These are phyloP conservation scores for Boletellus sp. DNA, from an alignment of 1,284 basidiomycete genomes.

Conservation along the genomic window DNA sequence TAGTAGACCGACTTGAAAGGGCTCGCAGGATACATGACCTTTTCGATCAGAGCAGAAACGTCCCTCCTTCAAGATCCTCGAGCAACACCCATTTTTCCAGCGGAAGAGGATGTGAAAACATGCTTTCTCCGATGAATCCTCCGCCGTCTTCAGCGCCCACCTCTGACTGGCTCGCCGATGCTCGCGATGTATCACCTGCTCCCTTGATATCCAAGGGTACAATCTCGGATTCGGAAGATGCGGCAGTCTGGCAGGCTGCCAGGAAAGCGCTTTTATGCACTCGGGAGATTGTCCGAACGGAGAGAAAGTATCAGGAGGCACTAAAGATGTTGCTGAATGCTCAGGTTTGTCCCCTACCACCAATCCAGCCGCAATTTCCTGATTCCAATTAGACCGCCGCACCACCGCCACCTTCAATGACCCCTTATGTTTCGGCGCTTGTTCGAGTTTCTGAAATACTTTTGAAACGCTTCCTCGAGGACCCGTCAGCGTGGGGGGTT, in stretches of 20 bases:
- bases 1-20: slow-evolving; percentile 44
- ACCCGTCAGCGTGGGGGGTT: slow-evolving; percentile 61
- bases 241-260: slow-evolving; percentile 50
- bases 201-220: slow-evolving; percentile 6
- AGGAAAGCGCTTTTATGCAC: slow-evolving; percentile 56
- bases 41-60: not conserved
- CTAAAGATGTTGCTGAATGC: slow-evolving; percentile 43
- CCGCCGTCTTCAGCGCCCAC: not conserved
- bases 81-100: not conserved
- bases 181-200: not conserved
- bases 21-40: slow-evolving; percentile 29
- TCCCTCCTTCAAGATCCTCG: not conserved
- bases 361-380: slow-evolving; percentile 3
- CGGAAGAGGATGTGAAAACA: not conserved
- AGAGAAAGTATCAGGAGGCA: slow-evolving; percentile 56
- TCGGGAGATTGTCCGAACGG: slow-evolving; percentile 63
- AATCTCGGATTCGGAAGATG: slow-evolving; percentile 24
- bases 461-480: slow-evolving; percentile 47
- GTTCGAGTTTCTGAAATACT: slow-evolving; percentile 47
- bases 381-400: slow-evolving; percentile 31
- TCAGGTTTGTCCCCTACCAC: slow-evolving; percentile 32
- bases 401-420: slow-evolving; percentile 52
- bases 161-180: not conserved
- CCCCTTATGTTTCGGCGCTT: slow-evolving; percentile 48
- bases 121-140: not conserved